Conservation (phyloP, 768 basidiomycete species). For the Russula lepida region DNA sequence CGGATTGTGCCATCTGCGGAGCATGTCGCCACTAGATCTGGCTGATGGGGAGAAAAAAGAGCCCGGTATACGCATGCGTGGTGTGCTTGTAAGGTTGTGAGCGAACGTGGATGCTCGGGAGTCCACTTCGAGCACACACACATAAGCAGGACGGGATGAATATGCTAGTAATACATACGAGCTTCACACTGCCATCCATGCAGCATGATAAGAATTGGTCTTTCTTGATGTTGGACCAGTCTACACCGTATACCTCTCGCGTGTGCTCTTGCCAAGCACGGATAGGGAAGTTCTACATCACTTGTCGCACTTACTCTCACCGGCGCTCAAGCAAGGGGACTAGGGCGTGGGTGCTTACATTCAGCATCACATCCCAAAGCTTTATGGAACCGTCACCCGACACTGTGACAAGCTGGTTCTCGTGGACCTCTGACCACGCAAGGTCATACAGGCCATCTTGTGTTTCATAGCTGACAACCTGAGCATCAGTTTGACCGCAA, state of each 20-base stretch:
- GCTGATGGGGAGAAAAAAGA: conserved; percentile 86
- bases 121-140: conserved; percentile 55
- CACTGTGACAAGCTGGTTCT: conserved; percentile 84
- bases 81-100: conserved; percentile 79
- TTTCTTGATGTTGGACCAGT: conserved; percentile 93
- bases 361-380: conserved; percentile 83
- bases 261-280: conserved; percentile 92
- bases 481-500: conserved; percentile 18
- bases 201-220: conserved; percentile 79
- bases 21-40: conserved; percentile 72
- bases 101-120: conserved; percentile 69
- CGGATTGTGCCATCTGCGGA: conserved; percentile 82
- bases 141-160: not conserved
- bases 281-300: conserved; percentile 73
- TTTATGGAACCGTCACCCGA: conserved; percentile 88
- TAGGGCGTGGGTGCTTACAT: conserved; percentile 38
- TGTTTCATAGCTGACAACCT: conserved; percentile 71
- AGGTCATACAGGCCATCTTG: conserved; percentile 87
- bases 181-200: conserved; percentile 87
- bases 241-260: conserved; percentile 85
- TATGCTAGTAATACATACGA: conserved; percentile 44
- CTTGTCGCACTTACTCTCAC: conserved; percentile 28
- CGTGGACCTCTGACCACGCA: conserved; percentile 93
- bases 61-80: conserved; percentile 82
- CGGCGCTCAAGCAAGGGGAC: conserved; percentile 10